Percentiles rank a stretch among this genome's conserved stretches.
Conservation (phyloP, 2,329 filamentous ascomycete species). For the Nothomitra cinnamomea region DNA sequence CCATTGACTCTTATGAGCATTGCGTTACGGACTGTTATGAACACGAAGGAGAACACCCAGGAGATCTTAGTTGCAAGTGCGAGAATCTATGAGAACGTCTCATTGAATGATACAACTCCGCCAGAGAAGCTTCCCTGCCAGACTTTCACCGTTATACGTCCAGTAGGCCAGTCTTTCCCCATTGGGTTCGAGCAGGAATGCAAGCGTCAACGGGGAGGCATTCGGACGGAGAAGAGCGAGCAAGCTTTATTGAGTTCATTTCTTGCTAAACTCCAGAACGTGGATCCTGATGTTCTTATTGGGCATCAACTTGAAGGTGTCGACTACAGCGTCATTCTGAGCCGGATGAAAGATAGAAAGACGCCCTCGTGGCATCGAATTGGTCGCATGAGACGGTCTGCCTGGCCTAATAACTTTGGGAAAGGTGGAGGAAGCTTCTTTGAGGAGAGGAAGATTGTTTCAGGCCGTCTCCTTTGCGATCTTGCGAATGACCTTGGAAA, state of each 20-base stretch:
- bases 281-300: conserved; percentile 84
- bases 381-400: conserved; percentile 62
- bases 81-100: conserved; percentile 81
- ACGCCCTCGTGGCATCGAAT: conserved; percentile 90
- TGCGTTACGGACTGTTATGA: conserved; percentile 72
- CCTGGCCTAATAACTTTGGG: conserved; percentile 78
- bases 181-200: conserved; percentile 69
- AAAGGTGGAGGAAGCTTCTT: conserved; percentile 83
- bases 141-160: conserved; percentile 82
- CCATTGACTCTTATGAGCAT: conserved; percentile 94
- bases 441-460: conserved; percentile 74
- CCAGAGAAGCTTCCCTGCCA: conserved; percentile 78
- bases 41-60: conserved; percentile 85
- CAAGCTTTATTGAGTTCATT: conserved; percentile 75
- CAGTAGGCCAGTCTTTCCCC: conserved; percentile 59
- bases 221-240: conserved; percentile 72
- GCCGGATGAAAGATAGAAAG: conserved; percentile 73
- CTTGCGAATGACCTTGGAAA: conserved; percentile 93
- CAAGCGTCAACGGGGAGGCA: conserved; percentile 55
- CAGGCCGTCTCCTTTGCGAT: conserved; percentile 82
- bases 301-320: conserved; percentile 96
- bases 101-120: conserved; percentile 70
- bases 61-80: conserved; percentile 86
- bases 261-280: conserved; percentile 68
- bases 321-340: conserved; percentile 82